Base-by-base conservation (phyloP, 1,139 yeast species). In the Saccharomyces uvarum region DNA sequence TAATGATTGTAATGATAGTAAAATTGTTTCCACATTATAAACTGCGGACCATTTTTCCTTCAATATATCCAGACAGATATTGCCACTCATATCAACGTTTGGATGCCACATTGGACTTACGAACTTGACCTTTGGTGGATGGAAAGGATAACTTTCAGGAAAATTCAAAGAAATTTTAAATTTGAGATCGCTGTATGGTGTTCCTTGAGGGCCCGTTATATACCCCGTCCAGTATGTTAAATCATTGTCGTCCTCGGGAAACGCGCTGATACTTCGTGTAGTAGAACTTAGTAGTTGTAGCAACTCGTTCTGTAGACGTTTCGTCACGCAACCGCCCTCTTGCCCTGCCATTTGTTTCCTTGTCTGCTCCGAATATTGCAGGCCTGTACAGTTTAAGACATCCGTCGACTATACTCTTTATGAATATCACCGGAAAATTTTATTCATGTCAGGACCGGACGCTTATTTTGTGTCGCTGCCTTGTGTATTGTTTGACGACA, bases 71-170 rank as follows among this genome's bases (percentile, higher is more conserved):
- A 71, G 56, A 57, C 73, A 70, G 50, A 71, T 71, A 66, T 82
- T 80, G 49, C 89, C 89, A 57, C 79, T 74, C 73, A 80, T 76
- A 64, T 83, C 85, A 59, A 84, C 83, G 67, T 84, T 84, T 55
- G 90, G 90, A 63, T 84, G 90, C 76, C 83, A 83, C 75, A 84
- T 83, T 55, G 85, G 85, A 50, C 85, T 77, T 47, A 77, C 75
- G 70, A 84, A 84, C 60, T 76, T 77, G 63, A 84, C 77, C 57
- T 73, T 75, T 41, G 88, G 88, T 21, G 88, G 83, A 46, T 75
- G 71, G 65, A 78, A 83, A 5, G 88, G 88, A 63, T 83, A 83
- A 65, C 79, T 77, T 50, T 77, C 74, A 33, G 86, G 84, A 71
- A 83, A 82, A 49, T 75, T 74, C 59, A 82, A 71, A 28, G 79